Evolutionary conservation across 139 green algal genomes (phyloP), one percentile per base, ranked within the genome.

Genomic region (Chlamydomonas incerta): DNA sequence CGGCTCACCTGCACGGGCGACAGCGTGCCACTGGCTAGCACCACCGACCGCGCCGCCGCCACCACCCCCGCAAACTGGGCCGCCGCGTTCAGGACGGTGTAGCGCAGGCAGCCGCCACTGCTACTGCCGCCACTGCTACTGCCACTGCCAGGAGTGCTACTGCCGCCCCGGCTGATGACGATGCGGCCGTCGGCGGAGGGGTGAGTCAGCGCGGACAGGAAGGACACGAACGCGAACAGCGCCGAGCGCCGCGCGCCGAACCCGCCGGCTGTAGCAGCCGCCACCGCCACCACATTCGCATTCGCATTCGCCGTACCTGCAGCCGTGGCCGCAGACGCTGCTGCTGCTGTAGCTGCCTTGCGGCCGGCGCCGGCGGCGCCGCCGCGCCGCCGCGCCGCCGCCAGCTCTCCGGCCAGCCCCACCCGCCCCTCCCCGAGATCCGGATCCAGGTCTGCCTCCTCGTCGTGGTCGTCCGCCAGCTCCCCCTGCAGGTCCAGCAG

Each of bases 11-110:
- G 41, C 24, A 96, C 50, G 0, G 97, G 97, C 3, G 96, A 93
- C 24, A 99, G 93, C 0, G 97, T 99, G 81, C 97, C 97, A 5
- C 94, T 97, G 24, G 96, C 96, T 1, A 99, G 92, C 26, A 99
- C 83, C 6, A 99, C 95, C 21, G 95, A 91, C 35, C 93, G 90
- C 4, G 95, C 88, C 55, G 23, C 24, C 9, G 68, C 23, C 21
- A 95, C 72, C 33, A 94, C 50, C 85, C 93, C 80, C 26, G 89
- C 85, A 66, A 99, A 99, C 41, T 96, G 92, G 0, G 86, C 84
- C 6, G 95, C 94, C 9, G 97, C 94, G 74, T 99, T 98, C n/a
- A 99, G 95, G 77, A 98, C 91, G 14, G 98, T 90, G 81, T 96
- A 98, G 80, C 91, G 91, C 24, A 97, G 65, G 34, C 58, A 50